phyloP scores from a whole-genome alignment of 352 stramenopile species.

The Phytophthora hibernalis region DNA sequence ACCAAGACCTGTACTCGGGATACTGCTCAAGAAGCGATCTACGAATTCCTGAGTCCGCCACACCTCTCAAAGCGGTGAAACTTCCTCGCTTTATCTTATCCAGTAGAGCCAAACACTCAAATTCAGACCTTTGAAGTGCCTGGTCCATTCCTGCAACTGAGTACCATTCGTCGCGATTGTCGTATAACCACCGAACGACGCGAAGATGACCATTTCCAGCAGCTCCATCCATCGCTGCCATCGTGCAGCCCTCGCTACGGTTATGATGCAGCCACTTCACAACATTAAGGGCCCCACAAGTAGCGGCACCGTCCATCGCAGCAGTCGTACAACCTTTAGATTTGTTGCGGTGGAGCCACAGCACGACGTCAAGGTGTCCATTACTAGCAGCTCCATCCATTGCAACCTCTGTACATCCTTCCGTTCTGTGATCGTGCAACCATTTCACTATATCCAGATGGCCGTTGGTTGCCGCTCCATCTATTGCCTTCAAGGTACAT shows the following conservation, averaged over 20 bases:
- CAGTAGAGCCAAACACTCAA: too few relatives aligned
- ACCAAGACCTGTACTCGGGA: too few relatives aligned
- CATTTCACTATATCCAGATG: background rate
- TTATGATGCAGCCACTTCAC: background rate
- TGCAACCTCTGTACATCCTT: background rate
- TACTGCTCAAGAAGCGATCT: too few relatives aligned
- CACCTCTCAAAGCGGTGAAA: too few relatives aligned
- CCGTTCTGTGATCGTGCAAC: background rate
- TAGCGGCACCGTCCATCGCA: background rate
- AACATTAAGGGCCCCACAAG: background rate
- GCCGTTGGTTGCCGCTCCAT: background rate
- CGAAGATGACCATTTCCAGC: background rate
- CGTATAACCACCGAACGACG: background rate
- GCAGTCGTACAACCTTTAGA: background rate
- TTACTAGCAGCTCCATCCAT: slow-evolving; percentile 17
- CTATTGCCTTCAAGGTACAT: background rate
- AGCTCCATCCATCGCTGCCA: background rate
- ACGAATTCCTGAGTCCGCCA: too few relatives aligned
- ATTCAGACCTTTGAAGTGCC: too few relatives aligned
- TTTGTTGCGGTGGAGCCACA: background rate
- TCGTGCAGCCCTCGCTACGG: background rate
- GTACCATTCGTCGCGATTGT: too few relatives aligned
- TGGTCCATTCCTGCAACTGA: too few relatives aligned
- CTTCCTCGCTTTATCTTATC: too few relatives aligned
- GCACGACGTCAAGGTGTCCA: background rate